phyloP scores from a whole-genome alignment of 305 asterid genomes.

The Stenogyne calaminthoides region DNA sequence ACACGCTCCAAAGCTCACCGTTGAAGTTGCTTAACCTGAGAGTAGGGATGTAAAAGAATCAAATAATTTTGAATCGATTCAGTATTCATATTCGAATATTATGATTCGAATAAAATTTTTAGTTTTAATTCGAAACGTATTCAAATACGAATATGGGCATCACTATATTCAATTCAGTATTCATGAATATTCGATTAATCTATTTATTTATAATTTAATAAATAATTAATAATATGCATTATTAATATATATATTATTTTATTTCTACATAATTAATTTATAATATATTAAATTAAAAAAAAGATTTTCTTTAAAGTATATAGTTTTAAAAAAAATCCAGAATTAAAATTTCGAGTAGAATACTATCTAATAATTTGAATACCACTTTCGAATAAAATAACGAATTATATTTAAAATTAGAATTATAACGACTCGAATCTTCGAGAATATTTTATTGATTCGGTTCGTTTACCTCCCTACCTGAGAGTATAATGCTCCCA shows the following conservation, averaged over 20 bases:
- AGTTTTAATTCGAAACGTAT: background rate
- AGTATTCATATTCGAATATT: too few species aligned
- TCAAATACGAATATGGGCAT: background rate
- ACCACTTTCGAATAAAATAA: background rate
- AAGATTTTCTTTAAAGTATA: background rate
- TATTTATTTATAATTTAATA: too few species aligned
- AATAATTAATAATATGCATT: too few species aligned
- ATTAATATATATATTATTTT: too few species aligned
- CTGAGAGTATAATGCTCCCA: conserved; percentile 95
- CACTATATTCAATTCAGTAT: background rate
- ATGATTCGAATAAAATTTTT: too few species aligned
- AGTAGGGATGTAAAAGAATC: conserved; percentile 29
- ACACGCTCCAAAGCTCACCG: conserved; percentile 73
- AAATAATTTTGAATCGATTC: background rate
- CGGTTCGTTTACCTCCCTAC: background rate
- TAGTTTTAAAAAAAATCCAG: background rate
- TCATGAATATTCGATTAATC: too few species aligned
- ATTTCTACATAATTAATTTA: too few species aligned
- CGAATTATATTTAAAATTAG: background rate
- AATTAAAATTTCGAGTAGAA: background rate
- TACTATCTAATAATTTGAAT: background rate
- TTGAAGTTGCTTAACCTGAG: conserved; percentile 79
- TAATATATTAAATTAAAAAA: background rate
- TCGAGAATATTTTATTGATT: background rate
- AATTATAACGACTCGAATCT: background rate